Evolutionary conservation across 371 early-diverging fungal genomes (phyloP).

Genomic region (Mortierella sp.): DNA sequence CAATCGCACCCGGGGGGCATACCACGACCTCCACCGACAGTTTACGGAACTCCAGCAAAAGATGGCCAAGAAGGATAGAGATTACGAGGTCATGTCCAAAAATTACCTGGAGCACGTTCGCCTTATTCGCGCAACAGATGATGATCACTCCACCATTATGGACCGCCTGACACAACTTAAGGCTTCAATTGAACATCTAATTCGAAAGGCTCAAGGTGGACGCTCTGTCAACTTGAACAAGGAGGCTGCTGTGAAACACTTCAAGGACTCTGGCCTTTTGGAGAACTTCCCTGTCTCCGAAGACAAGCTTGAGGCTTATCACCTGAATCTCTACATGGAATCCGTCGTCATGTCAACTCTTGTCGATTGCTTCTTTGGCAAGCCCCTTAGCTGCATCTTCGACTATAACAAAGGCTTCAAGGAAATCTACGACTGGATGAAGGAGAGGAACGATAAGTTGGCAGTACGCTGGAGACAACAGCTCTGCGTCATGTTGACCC

Average conservation of each 20-base stretch:
- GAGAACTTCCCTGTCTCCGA: conserved; percentile 51
- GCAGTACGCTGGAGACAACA: conserved; percentile 71
- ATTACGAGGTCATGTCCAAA: conserved; percentile 57
- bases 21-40: conserved; percentile 46
- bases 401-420: conserved; percentile 67
- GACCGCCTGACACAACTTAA: conserved; percentile 69
- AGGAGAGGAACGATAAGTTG: conserved; percentile 60
- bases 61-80: conserved; percentile 54
- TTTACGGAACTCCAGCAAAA: conserved; percentile 44
- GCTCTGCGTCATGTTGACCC: conserved; percentile 67
- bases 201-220: conserved; percentile 58
- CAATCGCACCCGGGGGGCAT: conserved; percentile 40
- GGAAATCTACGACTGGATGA: conserved; percentile 65
- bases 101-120: conserved; percentile 71
- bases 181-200: conserved; percentile 65
- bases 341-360: conserved; percentile 69
- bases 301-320: conserved; percentile 62
- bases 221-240: conserved; percentile 68
- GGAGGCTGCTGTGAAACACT: conserved; percentile 57
- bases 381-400: conserved; percentile 66
- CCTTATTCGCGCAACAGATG: conserved; percentile 71
- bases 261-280: conserved; percentile 56
- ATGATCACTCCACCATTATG: conserved; percentile 72
- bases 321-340: conserved; percentile 68
- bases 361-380: conserved; percentile 61